Evolutionary conservation across 2,329 filamentous ascomycete genomes (phyloP).

Genomic region (Rutstroemia sp.): DNA sequence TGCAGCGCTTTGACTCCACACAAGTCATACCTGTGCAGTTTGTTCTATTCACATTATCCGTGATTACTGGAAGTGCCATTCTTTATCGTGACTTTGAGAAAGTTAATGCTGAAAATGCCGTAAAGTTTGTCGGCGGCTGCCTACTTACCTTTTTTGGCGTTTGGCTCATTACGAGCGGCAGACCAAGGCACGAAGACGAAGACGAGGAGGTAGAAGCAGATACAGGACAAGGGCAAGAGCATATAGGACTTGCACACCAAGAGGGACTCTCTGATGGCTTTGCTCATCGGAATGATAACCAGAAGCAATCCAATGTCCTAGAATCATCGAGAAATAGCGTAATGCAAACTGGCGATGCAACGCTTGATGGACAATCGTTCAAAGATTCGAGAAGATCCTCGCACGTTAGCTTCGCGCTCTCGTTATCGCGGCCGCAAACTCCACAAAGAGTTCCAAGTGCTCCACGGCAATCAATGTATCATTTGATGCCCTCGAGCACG

Average conservation of each 20-base stretch:
- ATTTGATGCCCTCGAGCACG: constrained; percentile 12
- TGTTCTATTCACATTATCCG: constrained; percentile 90
- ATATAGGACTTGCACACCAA: constrained; percentile 52
- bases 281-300: constrained; percentile 8
- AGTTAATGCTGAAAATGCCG: constrained; percentile 62
- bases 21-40: constrained; percentile 98
- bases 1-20: constrained; percentile 93
- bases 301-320: constrained; percentile 10
- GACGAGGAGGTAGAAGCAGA: constrained; percentile 53
- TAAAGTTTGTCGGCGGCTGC: constrained; percentile 86
- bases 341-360: constrained; percentile 14
- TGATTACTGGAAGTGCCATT: constrained; percentile 89
- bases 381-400: constrained; percentile 21
- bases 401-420: constrained; percentile 23
- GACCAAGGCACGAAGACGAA: constrained; percentile 56
- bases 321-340: constrained; percentile 8
- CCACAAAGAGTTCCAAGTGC: constrained; percentile 20
- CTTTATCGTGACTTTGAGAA: constrained; percentile 93
- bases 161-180: constrained; percentile 90
- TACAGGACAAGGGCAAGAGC: constrained; percentile 57
- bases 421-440: constrained; percentile 16
- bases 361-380: constrained; percentile 10
- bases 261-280: constrained; percentile 27
- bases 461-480: constrained; percentile 16
- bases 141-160: constrained; percentile 90